phyloP scores from a whole-genome alignment of 2,329 filamentous ascomycete species.

The Thermothelomyces thermophilus region DNA sequence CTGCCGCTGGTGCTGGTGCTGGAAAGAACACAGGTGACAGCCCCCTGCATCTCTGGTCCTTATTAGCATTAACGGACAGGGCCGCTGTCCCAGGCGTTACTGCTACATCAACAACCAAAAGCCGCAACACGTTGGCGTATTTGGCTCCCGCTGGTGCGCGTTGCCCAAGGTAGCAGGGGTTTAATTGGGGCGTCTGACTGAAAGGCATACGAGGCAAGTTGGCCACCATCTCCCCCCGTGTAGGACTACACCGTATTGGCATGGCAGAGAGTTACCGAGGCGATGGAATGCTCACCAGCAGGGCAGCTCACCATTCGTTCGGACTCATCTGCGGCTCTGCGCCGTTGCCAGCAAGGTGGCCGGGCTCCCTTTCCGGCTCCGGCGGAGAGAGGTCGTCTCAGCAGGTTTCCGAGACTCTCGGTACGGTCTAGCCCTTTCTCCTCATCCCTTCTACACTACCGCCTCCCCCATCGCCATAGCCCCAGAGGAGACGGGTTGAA shows the following conservation, averaged over 20 bases:
- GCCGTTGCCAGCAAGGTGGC: neutral
- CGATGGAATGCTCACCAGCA: no score
- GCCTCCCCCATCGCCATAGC: neutral
- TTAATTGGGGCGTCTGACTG: no score
- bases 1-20: conserved; percentile 1
- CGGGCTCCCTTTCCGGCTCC: neutral
- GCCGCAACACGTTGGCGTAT: no score
- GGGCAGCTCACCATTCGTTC: no score
- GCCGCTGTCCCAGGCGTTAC: no score
- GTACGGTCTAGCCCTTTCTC: neutral
- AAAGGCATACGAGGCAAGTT: no score
- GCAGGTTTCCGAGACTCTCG: neutral
- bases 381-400: neutral
- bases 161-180: no score
- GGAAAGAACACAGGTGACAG: neutral
- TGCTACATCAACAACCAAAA: neutral
- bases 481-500: no score
- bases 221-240: no score
- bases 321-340: neutral
- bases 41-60: neutral
- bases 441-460: neutral
- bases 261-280: no score
- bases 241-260: no score
- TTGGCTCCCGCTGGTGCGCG: no score
- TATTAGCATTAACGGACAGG: neutral